Percentiles rank a stretch among this genome's conserved stretches.
Evolutionary conservation across 2,329 filamentous ascomycete species (phyloP).

Genomic region (Diaporthe capsici): DNA sequence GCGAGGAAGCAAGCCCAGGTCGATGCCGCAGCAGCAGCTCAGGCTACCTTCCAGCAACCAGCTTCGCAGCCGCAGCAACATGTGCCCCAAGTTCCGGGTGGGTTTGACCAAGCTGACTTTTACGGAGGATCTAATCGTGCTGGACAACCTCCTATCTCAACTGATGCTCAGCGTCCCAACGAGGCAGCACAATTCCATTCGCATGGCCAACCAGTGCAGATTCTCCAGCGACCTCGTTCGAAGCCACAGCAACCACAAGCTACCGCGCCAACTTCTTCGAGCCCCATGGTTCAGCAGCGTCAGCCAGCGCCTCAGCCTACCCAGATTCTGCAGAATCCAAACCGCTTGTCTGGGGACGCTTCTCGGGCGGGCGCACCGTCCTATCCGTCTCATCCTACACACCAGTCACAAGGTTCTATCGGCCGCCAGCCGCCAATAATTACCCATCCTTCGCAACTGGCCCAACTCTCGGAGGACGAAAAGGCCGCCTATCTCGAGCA

Average conservation of each 20-base stretch:
- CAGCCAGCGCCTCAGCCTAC: conserved; percentile 65
- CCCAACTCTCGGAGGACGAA: conserved; percentile 86
- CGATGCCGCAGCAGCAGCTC: conserved; percentile 51
- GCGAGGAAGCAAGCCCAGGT: conserved; percentile 63
- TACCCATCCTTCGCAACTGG: conserved; percentile 79
- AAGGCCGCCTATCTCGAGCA: conserved; percentile 87
- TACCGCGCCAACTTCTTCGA: conserved; percentile 46
- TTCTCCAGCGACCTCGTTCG: conserved; percentile 68
- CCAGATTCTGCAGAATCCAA: conserved; percentile 86
- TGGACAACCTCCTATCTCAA: conserved; percentile 37
- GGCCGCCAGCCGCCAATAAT: conserved; percentile 66
- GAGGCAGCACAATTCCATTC: conserved; percentile 50
- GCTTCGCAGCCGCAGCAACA: conserved; percentile 49
- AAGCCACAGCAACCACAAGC: conserved; percentile 48
- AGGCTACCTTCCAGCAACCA: conserved; percentile 45
- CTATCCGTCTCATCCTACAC: conserved; percentile 47
- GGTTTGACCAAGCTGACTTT: conserved; percentile 37
- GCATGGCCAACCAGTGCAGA: conserved; percentile 66
- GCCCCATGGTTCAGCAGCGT: conserved; percentile 47
- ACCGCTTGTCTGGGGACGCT: conserved; percentile 69
- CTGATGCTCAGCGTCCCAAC: conserved; percentile 49
- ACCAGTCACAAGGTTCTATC: conserved; percentile 67
- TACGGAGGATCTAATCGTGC: conserved; percentile 37
- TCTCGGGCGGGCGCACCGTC: conserved; percentile 52
- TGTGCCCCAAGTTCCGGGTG: conserved; percentile 41